These are phyloP conservation scores for Lactifluus hygrophoroides DNA, from an alignment of 768 basidiomycete species.

Conservation along the genomic window DNA sequence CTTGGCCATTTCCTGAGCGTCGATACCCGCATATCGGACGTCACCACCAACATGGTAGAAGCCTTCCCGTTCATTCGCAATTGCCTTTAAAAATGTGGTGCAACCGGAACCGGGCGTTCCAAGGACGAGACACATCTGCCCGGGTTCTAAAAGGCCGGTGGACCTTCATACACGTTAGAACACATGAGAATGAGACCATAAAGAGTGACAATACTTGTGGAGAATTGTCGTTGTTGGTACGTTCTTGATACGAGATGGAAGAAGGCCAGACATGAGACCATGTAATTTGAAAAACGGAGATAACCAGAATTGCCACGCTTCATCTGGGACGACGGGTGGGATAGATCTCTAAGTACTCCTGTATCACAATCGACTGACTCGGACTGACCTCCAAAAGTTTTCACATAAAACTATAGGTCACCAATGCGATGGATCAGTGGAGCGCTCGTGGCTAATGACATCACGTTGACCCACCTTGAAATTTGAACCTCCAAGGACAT, in stretches of 20 bases:
- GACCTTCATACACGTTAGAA: slow-evolving; percentile 68
- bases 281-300: slow-evolving; percentile 6
- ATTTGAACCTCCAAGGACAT: slow-evolving; percentile 50
- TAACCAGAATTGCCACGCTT: slow-evolving; percentile 21
- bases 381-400: slow-evolving; percentile 48
- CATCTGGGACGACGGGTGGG: slow-evolving; percentile 1
- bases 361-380: slow-evolving; percentile 16
- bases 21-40: slow-evolving; percentile 76
- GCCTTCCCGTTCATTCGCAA: slow-evolving; percentile 66
- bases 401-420: slow-evolving; percentile 42
- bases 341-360: not conserved
- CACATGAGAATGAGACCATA: not conserved
- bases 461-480: slow-evolving; percentile 41
- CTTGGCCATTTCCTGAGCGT: slow-evolving; percentile 67
- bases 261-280: not conserved
- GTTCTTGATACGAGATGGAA: slow-evolving; percentile 5
- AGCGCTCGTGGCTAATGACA: not conserved
- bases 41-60: slow-evolving; percentile 60
- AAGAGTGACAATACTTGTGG: slow-evolving; percentile 7
- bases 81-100: slow-evolving; percentile 75
- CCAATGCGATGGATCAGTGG: not conserved
- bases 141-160: slow-evolving; percentile 32
- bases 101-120: slow-evolving; percentile 58
- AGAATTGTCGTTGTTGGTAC: slow-evolving; percentile 12
- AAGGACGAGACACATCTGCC: slow-evolving; percentile 20